Conservation (phyloP, 2,329 filamentous ascomycete species). For the Penicillium sp. region DNA sequence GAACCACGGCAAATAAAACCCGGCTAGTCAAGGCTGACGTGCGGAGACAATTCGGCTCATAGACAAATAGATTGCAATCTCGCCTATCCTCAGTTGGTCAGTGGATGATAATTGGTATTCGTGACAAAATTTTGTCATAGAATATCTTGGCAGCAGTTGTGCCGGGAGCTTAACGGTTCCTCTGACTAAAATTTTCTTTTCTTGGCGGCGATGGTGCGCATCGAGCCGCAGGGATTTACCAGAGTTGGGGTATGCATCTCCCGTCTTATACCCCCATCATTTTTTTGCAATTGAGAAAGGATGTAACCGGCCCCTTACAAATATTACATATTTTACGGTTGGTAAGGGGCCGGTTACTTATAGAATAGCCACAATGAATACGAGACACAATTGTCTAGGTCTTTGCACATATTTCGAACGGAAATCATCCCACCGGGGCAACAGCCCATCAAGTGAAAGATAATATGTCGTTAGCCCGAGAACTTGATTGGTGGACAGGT, state of each 20-base stretch:
- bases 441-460: too few species aligned
- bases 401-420: too few species aligned
- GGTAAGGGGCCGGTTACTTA: too few species aligned
- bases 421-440: too few species aligned
- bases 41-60: not conserved
- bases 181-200: constrained; percentile 6
- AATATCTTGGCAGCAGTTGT: not conserved
- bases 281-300: too few species aligned
- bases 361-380: too few species aligned
- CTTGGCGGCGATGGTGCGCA: constrained; percentile 7
- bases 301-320: too few species aligned
- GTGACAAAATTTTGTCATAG: not conserved
- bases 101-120: too few species aligned
- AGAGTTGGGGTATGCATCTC: not conserved
- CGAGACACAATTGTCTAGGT: too few species aligned
- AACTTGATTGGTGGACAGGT: not conserved
- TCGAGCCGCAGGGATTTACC: constrained; percentile 4
- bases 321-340: too few species aligned
- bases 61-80: not conserved
- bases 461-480: constrained; percentile 17
- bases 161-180: not conserved
- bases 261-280: not conserved
- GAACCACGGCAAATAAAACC: not conserved
- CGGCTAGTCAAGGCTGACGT: not conserved
- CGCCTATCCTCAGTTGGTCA: not conserved